These are phyloP conservation scores for Phytophthora palmivora DNA, from an alignment of 352 stramenopile genomes.

Conservation along the genomic window DNA sequence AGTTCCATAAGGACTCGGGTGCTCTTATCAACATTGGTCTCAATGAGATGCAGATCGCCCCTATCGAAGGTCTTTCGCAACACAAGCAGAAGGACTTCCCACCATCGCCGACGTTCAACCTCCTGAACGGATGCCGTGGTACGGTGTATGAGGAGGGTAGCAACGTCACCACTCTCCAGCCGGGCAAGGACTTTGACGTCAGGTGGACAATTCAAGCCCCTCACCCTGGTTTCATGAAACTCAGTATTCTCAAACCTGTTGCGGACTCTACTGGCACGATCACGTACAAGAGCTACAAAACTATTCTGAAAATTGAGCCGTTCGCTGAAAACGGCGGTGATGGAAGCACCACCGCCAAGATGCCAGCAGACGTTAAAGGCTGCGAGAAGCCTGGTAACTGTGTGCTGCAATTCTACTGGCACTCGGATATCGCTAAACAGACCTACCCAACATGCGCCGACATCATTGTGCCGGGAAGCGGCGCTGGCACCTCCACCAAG, in stretches of 20 bases:
- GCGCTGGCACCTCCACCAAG: not conserved
- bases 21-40: too few relatives aligned
- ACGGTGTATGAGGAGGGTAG: slow-evolving; percentile 36
- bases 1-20: too few relatives aligned
- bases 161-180: slow-evolving; percentile 29
- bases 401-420: too few relatives aligned
- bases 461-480: slow-evolving; percentile 1
- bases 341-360: not conserved
- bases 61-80: too few relatives aligned
- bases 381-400: too few relatives aligned
- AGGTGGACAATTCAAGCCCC: slow-evolving; percentile 45
- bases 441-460: not conserved
- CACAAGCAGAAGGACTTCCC: too few relatives aligned
- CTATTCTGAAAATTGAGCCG: slow-evolving; percentile 39
- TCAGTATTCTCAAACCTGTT: slow-evolving; percentile 57
- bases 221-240: slow-evolving; percentile 52
- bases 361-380: too few relatives aligned
- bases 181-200: slow-evolving; percentile 22
- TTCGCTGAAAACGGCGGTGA: slow-evolving; percentile 40
- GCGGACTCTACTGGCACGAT: slow-evolving; percentile 16
- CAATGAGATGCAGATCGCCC: too few relatives aligned
- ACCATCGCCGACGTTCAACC: slow-evolving; percentile 23
- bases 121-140: slow-evolving; percentile 41
- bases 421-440: too few relatives aligned
- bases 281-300: slow-evolving; percentile 19